Conservation (phyloP, 257 asterid species). For the Rauvolfia tetraphylla region DNA sequence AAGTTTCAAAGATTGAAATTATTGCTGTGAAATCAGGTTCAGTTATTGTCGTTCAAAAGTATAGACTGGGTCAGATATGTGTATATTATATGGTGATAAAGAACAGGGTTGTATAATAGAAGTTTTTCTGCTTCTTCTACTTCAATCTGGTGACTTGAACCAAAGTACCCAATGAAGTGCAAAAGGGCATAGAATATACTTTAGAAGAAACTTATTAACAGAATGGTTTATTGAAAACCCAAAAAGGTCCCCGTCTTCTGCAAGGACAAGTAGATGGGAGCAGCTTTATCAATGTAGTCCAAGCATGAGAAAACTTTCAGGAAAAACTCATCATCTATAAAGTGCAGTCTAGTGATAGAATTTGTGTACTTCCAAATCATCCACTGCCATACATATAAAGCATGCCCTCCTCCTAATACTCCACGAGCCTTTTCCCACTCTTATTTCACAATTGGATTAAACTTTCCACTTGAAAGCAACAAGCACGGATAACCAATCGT, state of each 20-base stretch:
- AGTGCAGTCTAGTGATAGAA: background rate
- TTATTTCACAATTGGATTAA: too few relatives aligned
- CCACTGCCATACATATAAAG: background rate
- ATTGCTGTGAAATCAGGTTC: too few relatives aligned
- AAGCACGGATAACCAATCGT: background rate
- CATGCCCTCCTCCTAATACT: background rate
- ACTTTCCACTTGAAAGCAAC: too few relatives aligned
- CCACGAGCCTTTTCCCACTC: background rate
- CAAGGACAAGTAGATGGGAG: background rate
- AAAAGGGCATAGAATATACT: too few relatives aligned
- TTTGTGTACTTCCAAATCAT: background rate
- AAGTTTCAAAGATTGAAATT: background rate
- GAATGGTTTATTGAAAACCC: too few relatives aligned
- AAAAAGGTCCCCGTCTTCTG: background rate
- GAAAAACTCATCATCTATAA: slow-evolving; percentile 3
- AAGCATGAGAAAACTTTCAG: background rate
- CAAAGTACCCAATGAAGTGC: too few relatives aligned
- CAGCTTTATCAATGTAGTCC: background rate
- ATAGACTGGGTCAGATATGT: background rate
- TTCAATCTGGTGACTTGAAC: too few relatives aligned
- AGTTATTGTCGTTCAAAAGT: background rate
- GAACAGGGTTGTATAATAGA: too few relatives aligned
- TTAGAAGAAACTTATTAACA: background rate
- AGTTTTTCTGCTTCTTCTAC: too few relatives aligned
- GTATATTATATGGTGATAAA: background rate